phyloP scores from a whole-genome alignment of 495 filamentous ascomycete genomes.

The Penicillium tannophilum region DNA sequence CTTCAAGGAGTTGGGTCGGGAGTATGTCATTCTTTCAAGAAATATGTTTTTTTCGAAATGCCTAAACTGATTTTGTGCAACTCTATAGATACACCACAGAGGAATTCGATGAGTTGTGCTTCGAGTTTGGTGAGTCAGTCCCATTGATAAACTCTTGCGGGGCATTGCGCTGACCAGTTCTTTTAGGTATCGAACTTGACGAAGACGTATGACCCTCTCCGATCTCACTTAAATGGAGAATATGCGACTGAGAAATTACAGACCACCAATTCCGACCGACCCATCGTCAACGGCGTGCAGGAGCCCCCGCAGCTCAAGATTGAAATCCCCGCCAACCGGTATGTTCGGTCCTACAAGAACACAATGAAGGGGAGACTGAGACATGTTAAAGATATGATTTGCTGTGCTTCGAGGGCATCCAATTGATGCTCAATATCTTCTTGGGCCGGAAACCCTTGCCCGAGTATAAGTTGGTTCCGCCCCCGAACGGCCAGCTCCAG shows the following conservation, averaged over 20 bases:
- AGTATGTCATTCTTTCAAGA: constrained; percentile 55
- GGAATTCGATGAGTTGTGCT: constrained; percentile 95
- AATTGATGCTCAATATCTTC: constrained; percentile 95
- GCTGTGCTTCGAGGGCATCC: constrained; percentile 97
- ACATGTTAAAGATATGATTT: constrained; percentile 77
- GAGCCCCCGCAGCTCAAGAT: constrained; percentile 95
- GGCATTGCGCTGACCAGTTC: constrained; percentile 39
- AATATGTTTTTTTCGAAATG: background rate
- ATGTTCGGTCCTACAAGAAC: constrained; percentile 16
- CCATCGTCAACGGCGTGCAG: constrained; percentile 74
- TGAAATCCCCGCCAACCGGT: constrained; percentile 95
- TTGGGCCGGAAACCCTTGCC: constrained; percentile 70
- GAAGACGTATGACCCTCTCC: constrained; percentile 66
- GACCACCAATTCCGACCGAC: constrained; percentile 73
- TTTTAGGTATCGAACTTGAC: constrained; percentile 85
- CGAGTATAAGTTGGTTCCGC: constrained; percentile 72
- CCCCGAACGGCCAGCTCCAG: constrained; percentile 72
- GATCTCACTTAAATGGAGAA: background rate
- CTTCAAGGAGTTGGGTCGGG: constrained; percentile 85
- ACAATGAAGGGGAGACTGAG: constrained; percentile 21
- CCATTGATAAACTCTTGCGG: constrained; percentile 21
- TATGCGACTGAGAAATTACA: constrained; percentile 30
- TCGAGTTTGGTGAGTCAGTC: constrained; percentile 80
- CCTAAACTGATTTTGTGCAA: constrained; percentile 8
- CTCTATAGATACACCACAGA: constrained; percentile 76